Base-by-base conservation (phyloP, 2,329 filamentous ascomycete genomes). In the Annulohypoxylon truncatum region DNA sequence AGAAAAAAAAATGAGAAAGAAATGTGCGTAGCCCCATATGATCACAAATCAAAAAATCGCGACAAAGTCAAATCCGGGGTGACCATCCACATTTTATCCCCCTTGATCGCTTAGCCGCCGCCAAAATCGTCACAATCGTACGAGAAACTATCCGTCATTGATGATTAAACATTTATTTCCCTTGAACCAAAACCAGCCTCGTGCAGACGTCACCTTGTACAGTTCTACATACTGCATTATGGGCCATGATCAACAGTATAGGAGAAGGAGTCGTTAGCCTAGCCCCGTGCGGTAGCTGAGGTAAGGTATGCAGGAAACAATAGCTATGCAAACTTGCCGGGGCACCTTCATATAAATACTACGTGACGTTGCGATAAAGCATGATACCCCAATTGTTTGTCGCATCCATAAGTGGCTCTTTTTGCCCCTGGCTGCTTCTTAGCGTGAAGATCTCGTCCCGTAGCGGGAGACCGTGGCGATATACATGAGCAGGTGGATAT, bases 21-120 rank as follows among this genome's bases (percentile, higher is more conserved):
- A 47, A 46, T 47, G 54, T 51, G 31, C 31, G 53, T 42, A 28
- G 59, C 48, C 48, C 57, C 57, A 64, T 52, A 61, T 69, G 67
- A 67, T 69, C 64, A 69, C 67, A 69, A 69, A 69, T 67, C 67
- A 69, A 69, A 69, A 67, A 69, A 57, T 67, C 63, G 40, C 7
- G n/a, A 48, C 26, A 52, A 50, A 4, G 18, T 24, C 44, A 26
- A 53, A 50, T 46, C 38, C 24, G 44, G 24, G 47, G 24, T 29
- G 48, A 18, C 50, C 66, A 53, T 48, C 58, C 62, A 57, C 56
- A 38, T 65, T 56, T 57, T 22, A 6, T 20, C 18, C 9, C 42
- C 57, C 20, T 55, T 44, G 29, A 24, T 20, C 18, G 18, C 29
- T 51, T 31, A 51, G 20, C 44, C 12, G 38, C 38, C 10, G 42